These are phyloP conservation scores for Pseudogymnoascus sp. DNA, from an alignment of 2,329 filamentous ascomycete genomes.

Conservation along the genomic window DNA sequence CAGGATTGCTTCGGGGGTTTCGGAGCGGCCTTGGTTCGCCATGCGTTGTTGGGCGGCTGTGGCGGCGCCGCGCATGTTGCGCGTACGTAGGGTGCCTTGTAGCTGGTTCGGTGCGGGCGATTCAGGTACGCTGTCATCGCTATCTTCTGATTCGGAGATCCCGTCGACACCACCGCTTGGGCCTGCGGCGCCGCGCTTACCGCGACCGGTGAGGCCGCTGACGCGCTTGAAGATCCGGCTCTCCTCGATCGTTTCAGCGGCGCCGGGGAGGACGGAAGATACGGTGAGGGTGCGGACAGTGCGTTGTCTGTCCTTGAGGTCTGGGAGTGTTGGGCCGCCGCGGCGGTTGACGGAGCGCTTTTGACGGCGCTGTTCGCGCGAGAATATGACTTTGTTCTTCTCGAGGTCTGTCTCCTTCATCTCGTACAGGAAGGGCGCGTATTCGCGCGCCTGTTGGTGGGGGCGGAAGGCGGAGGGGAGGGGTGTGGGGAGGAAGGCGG, in stretches of 20 bases:
- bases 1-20: constrained; percentile 74
- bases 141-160: constrained; percentile 81
- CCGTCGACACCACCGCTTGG: constrained; percentile 60
- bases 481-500: constrained; percentile 80
- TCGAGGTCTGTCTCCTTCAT: constrained; percentile 86
- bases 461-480: constrained; percentile 79
- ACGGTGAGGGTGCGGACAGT: constrained; percentile 90
- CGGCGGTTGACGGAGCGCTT: constrained; percentile 92
- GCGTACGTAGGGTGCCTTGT: constrained; percentile 74
- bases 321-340: constrained; percentile 87
- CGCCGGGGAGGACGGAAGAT: constrained; percentile 85
- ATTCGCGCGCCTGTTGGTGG: constrained; percentile 89
- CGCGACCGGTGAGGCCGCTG: constrained; percentile 48
- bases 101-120: constrained; percentile 75
- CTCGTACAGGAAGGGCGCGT: constrained; percentile 87
- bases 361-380: constrained; percentile 86
- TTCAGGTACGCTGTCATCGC: constrained; percentile 78
- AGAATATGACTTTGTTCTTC: constrained; percentile 84
- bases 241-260: constrained; percentile 71
- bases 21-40: constrained; percentile 73
- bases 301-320: constrained; percentile 88
- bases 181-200: constrained; percentile 50
- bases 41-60: constrained; percentile 82
- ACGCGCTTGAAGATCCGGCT: constrained; percentile 81
- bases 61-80: constrained; percentile 84